These are phyloP conservation scores for Petunia hybrid DNA, from an alignment of 305 asterid genomes.

Conservation along the genomic window DNA sequence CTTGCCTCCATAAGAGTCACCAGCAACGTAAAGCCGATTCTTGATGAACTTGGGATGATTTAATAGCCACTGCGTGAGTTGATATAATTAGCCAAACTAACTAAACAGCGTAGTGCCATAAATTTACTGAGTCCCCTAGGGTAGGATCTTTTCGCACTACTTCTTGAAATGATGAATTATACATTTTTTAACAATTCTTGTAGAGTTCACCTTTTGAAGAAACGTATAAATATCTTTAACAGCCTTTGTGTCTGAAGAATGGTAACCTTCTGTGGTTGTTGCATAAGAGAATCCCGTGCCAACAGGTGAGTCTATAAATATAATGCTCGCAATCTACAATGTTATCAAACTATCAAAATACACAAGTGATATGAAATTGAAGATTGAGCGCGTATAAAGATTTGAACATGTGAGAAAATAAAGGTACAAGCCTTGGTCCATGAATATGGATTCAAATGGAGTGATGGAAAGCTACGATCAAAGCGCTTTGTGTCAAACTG, in stretches of 20 bases:
- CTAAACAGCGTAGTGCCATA: not conserved
- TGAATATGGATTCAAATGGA: slow-evolving; percentile 50
- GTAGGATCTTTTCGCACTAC: no score
- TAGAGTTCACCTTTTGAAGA: slow-evolving; percentile 40
- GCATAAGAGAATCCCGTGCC: slow-evolving; percentile 24
- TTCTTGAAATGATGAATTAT: no score
- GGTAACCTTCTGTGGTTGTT: slow-evolving; percentile 41
- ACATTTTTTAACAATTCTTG: no score
- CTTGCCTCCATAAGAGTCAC: slow-evolving; percentile 65
- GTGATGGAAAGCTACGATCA: slow-evolving; percentile 46
- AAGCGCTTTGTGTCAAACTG: slow-evolving; percentile 37
- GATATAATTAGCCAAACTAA: not conserved
- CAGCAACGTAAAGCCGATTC: slow-evolving; percentile 50
- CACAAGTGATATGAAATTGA: not conserved
- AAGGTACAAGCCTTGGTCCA: slow-evolving; percentile 51
- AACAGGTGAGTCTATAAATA: slow-evolving; percentile 51
- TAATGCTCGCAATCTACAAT: slow-evolving; percentile 46
- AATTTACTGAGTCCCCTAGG: no score
- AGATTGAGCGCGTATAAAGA: no score
- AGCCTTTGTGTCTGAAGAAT: slow-evolving; percentile 44
- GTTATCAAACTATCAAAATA: not conserved
- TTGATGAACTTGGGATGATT: not conserved
- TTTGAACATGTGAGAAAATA: not conserved
- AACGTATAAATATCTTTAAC: slow-evolving; percentile 40
- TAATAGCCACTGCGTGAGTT: slow-evolving; percentile 53